Evolutionary conservation across 2,329 filamentous ascomycete genomes (phyloP).

Genomic region (Xylariaceae sp.): DNA sequence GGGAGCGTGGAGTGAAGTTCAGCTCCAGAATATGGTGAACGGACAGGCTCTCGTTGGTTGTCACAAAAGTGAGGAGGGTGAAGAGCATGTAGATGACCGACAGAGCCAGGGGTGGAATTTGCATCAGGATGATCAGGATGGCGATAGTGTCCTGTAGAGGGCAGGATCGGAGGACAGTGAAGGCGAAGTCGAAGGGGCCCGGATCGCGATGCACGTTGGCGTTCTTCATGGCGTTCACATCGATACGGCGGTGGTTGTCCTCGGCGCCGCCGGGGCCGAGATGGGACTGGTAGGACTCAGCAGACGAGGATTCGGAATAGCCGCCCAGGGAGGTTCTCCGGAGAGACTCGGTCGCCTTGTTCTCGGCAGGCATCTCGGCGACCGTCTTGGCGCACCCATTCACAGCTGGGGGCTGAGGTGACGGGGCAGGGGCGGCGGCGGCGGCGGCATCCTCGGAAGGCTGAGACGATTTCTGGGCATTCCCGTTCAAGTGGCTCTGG

Average conservation of each 20-base stretch:
- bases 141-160: constrained; percentile 92
- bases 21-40: constrained; percentile 89
- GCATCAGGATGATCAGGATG: constrained; percentile 91
- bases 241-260: constrained; percentile 56
- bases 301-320: constrained; percentile 47
- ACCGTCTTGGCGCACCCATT: constrained; percentile 28
- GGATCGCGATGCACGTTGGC: constrained; percentile 61
- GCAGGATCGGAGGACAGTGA: constrained; percentile 82
- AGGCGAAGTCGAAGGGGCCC: constrained; percentile 67
- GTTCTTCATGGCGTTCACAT: constrained; percentile 63
- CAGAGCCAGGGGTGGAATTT: constrained; percentile 80
- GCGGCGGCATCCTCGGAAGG: constrained; percentile 24
- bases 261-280: constrained; percentile 32
- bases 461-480: constrained; percentile 11
- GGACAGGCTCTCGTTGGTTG: constrained; percentile 67
- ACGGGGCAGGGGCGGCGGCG: constrained; percentile 20
- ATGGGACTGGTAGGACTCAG: constrained; percentile 40
- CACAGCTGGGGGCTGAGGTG: constrained; percentile 30
- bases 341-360: constrained; percentile 32
- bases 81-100: constrained; percentile 89
- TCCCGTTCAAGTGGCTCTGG: constrained; percentile 2
- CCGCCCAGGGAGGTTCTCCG: constrained; percentile 30
- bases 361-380: constrained; percentile 33
- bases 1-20: constrained; percentile 74
- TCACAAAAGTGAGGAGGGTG: constrained; percentile 86